These are phyloP conservation scores for Neophaeococcomyces aloes DNA, from an alignment of 2,329 filamentous ascomycete genomes.

Conservation along the genomic window DNA sequence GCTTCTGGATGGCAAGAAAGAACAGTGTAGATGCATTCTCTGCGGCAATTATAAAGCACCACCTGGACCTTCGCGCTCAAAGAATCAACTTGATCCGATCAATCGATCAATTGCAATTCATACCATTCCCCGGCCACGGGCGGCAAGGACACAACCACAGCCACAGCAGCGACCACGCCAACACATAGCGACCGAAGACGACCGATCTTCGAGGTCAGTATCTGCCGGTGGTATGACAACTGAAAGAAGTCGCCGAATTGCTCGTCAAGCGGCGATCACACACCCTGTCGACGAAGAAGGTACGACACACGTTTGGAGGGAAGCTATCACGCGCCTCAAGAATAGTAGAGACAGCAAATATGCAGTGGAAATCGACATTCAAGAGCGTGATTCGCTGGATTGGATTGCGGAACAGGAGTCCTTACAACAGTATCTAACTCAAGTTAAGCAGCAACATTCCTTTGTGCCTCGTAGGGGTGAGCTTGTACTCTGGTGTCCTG, in stretches of 20 bases:
- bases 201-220: slow-evolving; percentile 5
- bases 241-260: slow-evolving; percentile 15
- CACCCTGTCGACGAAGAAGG: slow-evolving; percentile 40
- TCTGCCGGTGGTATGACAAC: slow-evolving; percentile 8
- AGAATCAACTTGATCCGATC: slow-evolving; percentile 7
- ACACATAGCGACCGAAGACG: slow-evolving; percentile 4
- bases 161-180: background rate
- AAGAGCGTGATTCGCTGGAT: slow-evolving; percentile 44
- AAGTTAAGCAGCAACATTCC: slow-evolving; percentile 34
- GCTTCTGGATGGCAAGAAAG: slow-evolving; percentile 40
- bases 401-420: slow-evolving; percentile 41
- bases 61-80: slow-evolving; percentile 7
- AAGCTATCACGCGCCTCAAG: slow-evolving; percentile 40
- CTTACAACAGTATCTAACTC: slow-evolving; percentile 33
- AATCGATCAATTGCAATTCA: background rate
- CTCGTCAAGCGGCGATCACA: slow-evolving; percentile 16
- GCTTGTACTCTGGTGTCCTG: slow-evolving; percentile 42
- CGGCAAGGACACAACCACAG: background rate
- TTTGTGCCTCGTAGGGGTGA: slow-evolving; percentile 48
- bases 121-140: background rate
- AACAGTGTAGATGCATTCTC: slow-evolving; percentile 41
- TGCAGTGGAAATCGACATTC: slow-evolving; percentile 35
- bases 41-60: slow-evolving; percentile 27
- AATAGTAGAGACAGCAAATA: slow-evolving; percentile 22
- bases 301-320: slow-evolving; percentile 43